These are phyloP conservation scores for Xylariales sp. DNA, from an alignment of 2,329 filamentous ascomycete genomes.

Conservation along the genomic window DNA sequence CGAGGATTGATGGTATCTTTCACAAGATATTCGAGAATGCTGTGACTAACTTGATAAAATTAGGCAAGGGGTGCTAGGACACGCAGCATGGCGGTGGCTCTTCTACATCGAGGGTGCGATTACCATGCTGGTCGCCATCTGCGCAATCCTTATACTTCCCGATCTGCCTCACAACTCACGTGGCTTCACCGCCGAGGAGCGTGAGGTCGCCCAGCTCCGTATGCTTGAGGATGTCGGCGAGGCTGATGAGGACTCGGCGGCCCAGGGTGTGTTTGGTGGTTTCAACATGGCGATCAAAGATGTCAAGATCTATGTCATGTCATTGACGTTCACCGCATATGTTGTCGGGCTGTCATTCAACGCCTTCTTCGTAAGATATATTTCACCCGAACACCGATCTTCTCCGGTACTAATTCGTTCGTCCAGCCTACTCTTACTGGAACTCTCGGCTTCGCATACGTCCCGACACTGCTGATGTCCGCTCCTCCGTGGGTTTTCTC, in stretches of 20 bases:
- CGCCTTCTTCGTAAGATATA: conserved; percentile 46
- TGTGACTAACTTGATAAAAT: no score
- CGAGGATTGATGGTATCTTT: no score
- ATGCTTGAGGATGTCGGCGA: conserved; percentile 56
- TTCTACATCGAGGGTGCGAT: conserved; percentile 45
- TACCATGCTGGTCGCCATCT: conserved; percentile 45
- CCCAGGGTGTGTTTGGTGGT: conserved; percentile 48
- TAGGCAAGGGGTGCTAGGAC: conserved; percentile 47
- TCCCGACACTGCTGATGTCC: conserved; percentile 51
- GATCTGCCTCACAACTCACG: conserved; percentile 51
- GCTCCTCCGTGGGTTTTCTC: conserved; percentile 56
- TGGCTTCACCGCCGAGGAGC: conserved; percentile 57
- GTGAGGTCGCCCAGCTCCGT: conserved; percentile 47
- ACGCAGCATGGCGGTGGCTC: conserved; percentile 57
- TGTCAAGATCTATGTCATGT: conserved; percentile 59
- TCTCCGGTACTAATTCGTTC: no score
- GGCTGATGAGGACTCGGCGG: conserved; percentile 45
- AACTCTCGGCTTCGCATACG: conserved; percentile 48
- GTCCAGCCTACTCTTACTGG: conserved; percentile 44
- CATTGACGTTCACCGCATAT: conserved; percentile 57
- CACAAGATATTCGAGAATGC: no score
- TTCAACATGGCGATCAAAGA: conserved; percentile 57
- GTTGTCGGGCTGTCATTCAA: conserved; percentile 56
- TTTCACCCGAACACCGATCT: not conserved
- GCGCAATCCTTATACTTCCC: conserved; percentile 44